A percentile compares a stretch with the other conserved stretches of the same genome.
Evolutionary conservation across 805 yeast genomes (phyloP).

Genomic region (Starmerella potacharoeniae): DNA sequence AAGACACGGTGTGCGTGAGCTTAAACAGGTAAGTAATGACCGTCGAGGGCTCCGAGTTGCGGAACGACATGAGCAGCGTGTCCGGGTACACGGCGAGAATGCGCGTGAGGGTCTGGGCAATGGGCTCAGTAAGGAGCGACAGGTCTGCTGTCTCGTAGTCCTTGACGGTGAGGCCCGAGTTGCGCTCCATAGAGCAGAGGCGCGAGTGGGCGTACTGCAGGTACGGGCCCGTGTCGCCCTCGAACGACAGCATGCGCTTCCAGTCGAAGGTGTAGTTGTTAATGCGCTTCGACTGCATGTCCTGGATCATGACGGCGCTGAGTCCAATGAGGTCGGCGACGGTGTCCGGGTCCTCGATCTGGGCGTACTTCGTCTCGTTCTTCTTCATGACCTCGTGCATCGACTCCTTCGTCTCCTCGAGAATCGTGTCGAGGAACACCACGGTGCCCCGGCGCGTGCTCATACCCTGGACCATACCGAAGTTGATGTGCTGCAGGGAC

Average conservation of each 20-base stretch:
- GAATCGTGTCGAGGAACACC: slow-evolving; percentile 87
- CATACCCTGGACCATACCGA: slow-evolving; percentile 98
- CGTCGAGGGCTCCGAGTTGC: slow-evolving; percentile 85
- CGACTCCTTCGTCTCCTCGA: slow-evolving; percentile 83
- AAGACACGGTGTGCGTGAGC: slow-evolving; percentile 85
- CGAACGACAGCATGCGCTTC: slow-evolving; percentile 96
- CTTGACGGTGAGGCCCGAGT: slow-evolving; percentile 35
- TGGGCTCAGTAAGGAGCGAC: slow-evolving; percentile 55
- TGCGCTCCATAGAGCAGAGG: slow-evolving; percentile 86
- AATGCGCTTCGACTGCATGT: slow-evolving; percentile 94
- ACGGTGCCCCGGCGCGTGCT: slow-evolving; percentile 97
- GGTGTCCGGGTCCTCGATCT: slow-evolving; percentile 84
- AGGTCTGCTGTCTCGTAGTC: slow-evolving; percentile 39
- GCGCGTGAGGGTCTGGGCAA: slow-evolving; percentile 62
- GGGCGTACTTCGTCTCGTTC: slow-evolving; percentile 82
- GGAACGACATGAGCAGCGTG: slow-evolving; percentile 65
- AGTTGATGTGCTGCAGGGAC: slow-evolving; percentile 70
- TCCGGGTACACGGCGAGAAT: slow-evolving; percentile 85
- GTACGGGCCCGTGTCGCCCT: slow-evolving; percentile 99
- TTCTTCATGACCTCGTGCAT: slow-evolving; percentile 96
- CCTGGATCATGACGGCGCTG: slow-evolving; percentile 97
- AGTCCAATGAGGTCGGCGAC: slow-evolving; percentile 94
- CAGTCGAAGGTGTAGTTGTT: slow-evolving; percentile 94
- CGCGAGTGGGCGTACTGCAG: slow-evolving; percentile 97
- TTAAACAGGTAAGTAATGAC: slow-evolving; percentile 86